phyloP scores from a whole-genome alignment of 805 yeast species.

The Hanseniaspora guilliermondii region DNA sequence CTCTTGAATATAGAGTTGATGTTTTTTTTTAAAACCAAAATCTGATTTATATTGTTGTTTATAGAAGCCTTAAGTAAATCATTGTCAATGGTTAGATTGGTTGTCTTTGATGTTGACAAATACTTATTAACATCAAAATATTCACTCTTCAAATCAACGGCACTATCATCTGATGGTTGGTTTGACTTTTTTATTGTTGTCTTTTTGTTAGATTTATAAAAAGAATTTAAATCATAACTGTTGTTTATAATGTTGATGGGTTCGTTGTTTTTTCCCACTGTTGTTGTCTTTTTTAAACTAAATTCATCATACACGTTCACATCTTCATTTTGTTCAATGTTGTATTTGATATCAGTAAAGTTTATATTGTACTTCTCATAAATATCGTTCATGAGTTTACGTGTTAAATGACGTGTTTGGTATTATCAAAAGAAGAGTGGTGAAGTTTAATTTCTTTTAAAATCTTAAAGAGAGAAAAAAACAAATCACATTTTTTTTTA shows the following conservation, averaged over 20 bases:
- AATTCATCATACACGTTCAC: neutral
- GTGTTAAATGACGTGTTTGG: neutral
- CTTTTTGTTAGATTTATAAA: neutral
- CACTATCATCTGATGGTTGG: neutral
- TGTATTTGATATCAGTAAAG: neutral
- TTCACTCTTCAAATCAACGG: neutral
- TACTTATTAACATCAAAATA: neutral
- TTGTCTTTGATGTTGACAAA: neutral
- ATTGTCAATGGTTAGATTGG: neutral
- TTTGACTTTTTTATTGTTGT: neutral
- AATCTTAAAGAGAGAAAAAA: neutral
- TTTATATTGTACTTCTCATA: neutral
- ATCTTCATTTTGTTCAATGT: neutral
- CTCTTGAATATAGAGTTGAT: constrained; percentile 4
- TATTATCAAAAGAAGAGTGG: neutral
- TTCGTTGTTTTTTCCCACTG: neutral
- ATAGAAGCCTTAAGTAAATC: neutral
- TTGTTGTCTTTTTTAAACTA: neutral
- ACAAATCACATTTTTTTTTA: neutral
- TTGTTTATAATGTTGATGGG: neutral
- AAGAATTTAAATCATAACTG: neutral
- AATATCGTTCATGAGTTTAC: neutral
- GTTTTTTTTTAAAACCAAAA: constrained; percentile 4
- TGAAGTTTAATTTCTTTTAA: neutral
- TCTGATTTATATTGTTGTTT: constrained; percentile 5